Evolutionary conservation across 805 yeast species (phyloP), one percentile per base, ranked within the genome.

Genomic region (Suhomyces pyralidae): DNA sequence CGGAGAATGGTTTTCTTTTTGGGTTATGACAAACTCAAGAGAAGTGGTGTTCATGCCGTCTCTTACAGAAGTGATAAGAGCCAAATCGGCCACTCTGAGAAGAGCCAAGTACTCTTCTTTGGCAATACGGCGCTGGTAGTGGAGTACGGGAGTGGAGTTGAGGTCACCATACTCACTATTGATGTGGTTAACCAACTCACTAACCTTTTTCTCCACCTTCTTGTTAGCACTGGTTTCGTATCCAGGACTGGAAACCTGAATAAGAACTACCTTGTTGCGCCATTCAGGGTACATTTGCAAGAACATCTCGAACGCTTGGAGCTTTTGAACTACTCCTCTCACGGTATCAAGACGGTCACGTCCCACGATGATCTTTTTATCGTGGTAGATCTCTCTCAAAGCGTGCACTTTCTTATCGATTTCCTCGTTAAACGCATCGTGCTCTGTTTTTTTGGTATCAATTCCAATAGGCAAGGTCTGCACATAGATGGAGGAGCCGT

Each of bases 1-100:
- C 0, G 98, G 97, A 2, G 88, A 81, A 56, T 78, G 75, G 55
- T 84, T 81, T 55, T 81, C 74, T 62, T 89, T 85, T 68, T 90
- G 96, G 60, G 97, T 89, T 44, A 92, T 84, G 45, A 92, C 94
- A 67, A 83, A 94, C 69, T 94, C 99, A 54, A 93, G 73, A 1
- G 97, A 90, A 1, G 98, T 94, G 4, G 97, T 90, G 71, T 91
- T 93, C 87, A 93, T 91, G 52, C 97, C 97, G 67, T 94, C 99
- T 66, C 99, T 83, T 26, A 93, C 85, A 2, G 96, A 85, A 0
- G 97, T 90, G 57, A 91, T 88, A 51, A 94, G 71, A 26, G 96
- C 92, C 58, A 94, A 73, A 64, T 94, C 97, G 0, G 98, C 98
- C 14, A 83, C 92, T 56, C 97, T 79, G 51, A 94, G 73, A 47